Conservation (phyloP, 2,329 filamentous ascomycete species). For the Colletotrichum spinosum region DNA sequence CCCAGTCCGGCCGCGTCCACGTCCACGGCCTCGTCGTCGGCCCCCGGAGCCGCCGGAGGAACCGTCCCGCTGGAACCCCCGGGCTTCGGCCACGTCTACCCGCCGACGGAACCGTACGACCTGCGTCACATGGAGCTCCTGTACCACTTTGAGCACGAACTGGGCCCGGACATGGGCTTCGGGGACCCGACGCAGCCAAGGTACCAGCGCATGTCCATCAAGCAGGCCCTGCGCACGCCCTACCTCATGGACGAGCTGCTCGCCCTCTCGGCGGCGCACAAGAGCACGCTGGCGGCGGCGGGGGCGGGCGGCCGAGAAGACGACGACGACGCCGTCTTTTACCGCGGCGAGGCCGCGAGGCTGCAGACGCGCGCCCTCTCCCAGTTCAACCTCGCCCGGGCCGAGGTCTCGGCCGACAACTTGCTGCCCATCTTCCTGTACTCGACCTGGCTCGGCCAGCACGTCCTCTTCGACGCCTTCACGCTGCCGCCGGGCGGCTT, state of each 20-base stretch:
- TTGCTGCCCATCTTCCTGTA: slow-evolving; percentile 57
- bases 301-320: too few species aligned
- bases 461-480: slow-evolving; percentile 58
- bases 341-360: slow-evolving; percentile 54
- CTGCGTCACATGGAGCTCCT: slow-evolving; percentile 22
- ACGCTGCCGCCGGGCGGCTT: slow-evolving; percentile 11
- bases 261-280: slow-evolving; percentile 57
- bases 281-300: slow-evolving; percentile 44
- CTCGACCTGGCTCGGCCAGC: slow-evolving; percentile 57
- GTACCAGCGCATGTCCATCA: slow-evolving; percentile 13
- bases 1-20: slow-evolving; percentile 21
- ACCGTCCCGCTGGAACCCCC: neutral
- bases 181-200: slow-evolving; percentile 2
- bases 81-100: neutral
- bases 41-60: neutral
- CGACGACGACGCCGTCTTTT: slow-evolving; percentile 40
- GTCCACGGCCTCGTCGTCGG: slow-evolving; percentile 7
- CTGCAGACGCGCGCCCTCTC: slow-evolving; percentile 57
- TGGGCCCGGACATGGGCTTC: neutral
- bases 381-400: slow-evolving; percentile 47
- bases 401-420: slow-evolving; percentile 46
- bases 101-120: slow-evolving; percentile 20
- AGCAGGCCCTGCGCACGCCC: slow-evolving; percentile 44
- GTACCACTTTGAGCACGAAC: slow-evolving; percentile 22
- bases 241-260: slow-evolving; percentile 61